These are phyloP conservation scores for Aaosphaeria pasadenensis DNA, from an alignment of 2,329 filamentous ascomycete species.

Conservation along the genomic window DNA sequence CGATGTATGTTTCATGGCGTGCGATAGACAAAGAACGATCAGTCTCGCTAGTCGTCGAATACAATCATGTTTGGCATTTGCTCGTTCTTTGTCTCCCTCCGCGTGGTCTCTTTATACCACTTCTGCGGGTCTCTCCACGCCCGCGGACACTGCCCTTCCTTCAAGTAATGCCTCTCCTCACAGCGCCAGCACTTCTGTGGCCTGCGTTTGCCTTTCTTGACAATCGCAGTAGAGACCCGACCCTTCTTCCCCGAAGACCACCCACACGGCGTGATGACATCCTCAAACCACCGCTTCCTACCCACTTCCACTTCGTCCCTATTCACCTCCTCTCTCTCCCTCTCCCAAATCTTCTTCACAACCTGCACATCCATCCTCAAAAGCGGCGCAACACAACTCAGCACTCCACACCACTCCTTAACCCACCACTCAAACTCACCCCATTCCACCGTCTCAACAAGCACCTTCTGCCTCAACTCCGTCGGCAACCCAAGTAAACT, in stretches of 20 bases:
- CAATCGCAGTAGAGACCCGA: not conserved
- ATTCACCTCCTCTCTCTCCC: not conserved
- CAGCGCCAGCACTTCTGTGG: not conserved
- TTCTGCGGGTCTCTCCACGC: not conserved
- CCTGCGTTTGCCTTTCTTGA: not conserved
- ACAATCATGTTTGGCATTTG: not conserved
- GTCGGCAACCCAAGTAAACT: conserved; percentile 11
- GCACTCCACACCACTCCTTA: conserved; percentile 1
- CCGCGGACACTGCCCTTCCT: not conserved
- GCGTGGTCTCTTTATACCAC: not conserved
- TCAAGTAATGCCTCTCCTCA: not conserved
- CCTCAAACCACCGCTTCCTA: not conserved
- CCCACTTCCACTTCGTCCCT: not conserved
- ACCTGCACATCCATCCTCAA: conserved; percentile 10
- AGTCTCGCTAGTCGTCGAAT: not conserved
- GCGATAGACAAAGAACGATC: not conserved
- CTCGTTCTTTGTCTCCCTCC: not conserved
- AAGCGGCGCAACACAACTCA: conserved; percentile 6
- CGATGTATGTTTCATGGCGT: not conserved
- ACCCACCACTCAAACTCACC: not conserved
- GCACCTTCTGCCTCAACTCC: conserved; percentile 12
- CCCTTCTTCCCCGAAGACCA: not conserved
- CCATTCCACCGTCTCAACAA: not conserved
- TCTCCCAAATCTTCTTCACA: conserved; percentile 5
- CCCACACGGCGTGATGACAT: not conserved